Base-by-base conservation (phyloP, 2,329 filamentous ascomycete species). In the Phialophora macrospora region DNA sequence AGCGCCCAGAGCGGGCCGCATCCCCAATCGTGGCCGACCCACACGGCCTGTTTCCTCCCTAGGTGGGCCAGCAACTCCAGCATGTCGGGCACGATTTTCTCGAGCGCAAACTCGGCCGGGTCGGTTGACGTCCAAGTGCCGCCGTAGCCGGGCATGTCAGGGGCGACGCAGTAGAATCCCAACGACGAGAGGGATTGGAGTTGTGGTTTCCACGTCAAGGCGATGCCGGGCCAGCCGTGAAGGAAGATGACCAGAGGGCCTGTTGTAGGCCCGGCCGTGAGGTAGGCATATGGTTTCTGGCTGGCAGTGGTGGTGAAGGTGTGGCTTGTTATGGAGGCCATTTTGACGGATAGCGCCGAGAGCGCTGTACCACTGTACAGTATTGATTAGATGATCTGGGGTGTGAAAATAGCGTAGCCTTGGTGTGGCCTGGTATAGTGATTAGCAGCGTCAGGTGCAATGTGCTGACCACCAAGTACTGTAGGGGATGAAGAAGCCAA, bases 181-280 rank as follows among this genome's bases (percentile, higher is more conserved):
- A 77, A 73, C 7, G 76, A 67, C 17, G 78, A 75, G 6, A 83
- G 74, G 26, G 77, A 70, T 30, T 75, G 75, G 26, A 81, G 74
- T 34, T 83, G 72, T 28, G 77, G 75, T 14, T 75, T 71, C 82
- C 82, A 85, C 28, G 82, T 74, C 1, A 74, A 72, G 0, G 82
- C 80, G 26, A 77, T 72, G 63, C 81, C 81, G 3, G 83, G 83
- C 72, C 80, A 85, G 64, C 83, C 83, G 72, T 85, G 84, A 17
- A 80, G 72, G 17, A 83, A 75, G 11, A 82, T 52, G 11, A 70
- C 8, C 7, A 70, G 58, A 11, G 66, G 55, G 1, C 63, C 63
- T 22, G 60, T 51, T 6, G 46, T 1, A n/a, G 66, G 68, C 4
- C 66, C 66, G n/a, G 60, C 56, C 11, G 51, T 55, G 8, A 70